Evolutionary conservation across 1,284 basidiomycete genomes (phyloP), one percentile per base, ranked within the genome.

Genomic region (Clitocybe nebularis): DNA sequence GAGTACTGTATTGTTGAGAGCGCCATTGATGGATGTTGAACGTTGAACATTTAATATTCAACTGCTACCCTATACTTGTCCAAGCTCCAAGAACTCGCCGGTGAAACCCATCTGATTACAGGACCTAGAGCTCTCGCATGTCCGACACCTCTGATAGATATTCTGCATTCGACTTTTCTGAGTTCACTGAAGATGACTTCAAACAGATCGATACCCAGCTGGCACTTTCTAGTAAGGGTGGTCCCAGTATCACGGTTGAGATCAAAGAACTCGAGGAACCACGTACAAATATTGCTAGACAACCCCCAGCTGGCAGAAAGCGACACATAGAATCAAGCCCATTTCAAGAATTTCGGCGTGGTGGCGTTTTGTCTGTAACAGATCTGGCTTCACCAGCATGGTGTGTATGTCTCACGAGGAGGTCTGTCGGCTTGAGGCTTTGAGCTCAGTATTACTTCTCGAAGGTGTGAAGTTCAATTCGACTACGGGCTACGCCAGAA

Each of bases 401-500:
- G 84, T 82, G 59, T 43, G 71, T 43, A n/a, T n/a, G n/a, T n/a
- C n/a, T n/a, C n/a, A n/a, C n/a, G n/a, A n/a, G n/a, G n/a, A n/a
- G n/a, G n/a, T n/a, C n/a, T n/a, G n/a, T n/a, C n/a, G n/a, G n/a
- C n/a, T n/a, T n/a, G n/a, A n/a, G n/a, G n/a, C n/a, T n/a, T n/a
- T n/a, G n/a, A n/a, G n/a, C n/a, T n/a, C 8, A 26, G 35, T 26
- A 24, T 50, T 16, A 34, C 25, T 34, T 21, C 11, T 20, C 19
- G 30, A 47, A 87, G 84, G 84, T 87, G 84, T 54, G 84, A 87
- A 54, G 69, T 91, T 42, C 88, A 92, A 57, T 81, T 77, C 56
- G 84, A 88, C 48, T 89, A 89, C 53, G 76, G 81, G 2, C 65
- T 88, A 20, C 73, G 75, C 19, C 78, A 81, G 49, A 66, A 69